phyloP scores from a whole-genome alignment of 148 eudicot species.

The Chenopodium berlandieri region DNA sequence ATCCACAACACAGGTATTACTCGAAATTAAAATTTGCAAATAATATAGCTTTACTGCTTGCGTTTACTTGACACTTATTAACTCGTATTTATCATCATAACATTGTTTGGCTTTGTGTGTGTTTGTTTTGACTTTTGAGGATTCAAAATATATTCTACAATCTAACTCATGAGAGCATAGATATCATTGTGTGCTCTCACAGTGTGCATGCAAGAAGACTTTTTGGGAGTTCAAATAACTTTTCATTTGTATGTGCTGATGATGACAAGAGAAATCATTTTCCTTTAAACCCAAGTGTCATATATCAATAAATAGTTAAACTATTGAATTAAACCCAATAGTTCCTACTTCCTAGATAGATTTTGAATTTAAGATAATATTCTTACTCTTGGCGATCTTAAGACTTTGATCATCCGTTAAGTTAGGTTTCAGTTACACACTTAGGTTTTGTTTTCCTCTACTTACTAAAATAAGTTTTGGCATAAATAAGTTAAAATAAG shows the following conservation, averaged over 20 bases:
- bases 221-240: not conserved
- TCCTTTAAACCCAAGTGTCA: not conserved
- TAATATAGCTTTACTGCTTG: constrained; percentile 9
- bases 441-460: no score
- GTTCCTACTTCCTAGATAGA: not conserved
- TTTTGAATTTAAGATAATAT: not conserved
- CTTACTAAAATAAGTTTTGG: no score
- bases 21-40: not conserved
- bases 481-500: no score
- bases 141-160: not conserved
- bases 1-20: constrained; percentile 80
- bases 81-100: not conserved
- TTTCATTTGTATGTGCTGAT: not conserved
- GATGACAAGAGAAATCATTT: not conserved
- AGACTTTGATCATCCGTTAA: not conserved
- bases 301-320: not conserved
- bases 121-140: not conserved
- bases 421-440: no score
- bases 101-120: not conserved
- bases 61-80: not conserved
- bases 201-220: not conserved
- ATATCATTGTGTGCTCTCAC: not conserved
- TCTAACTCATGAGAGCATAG: not conserved
- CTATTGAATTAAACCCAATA: not conserved
- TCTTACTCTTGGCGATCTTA: not conserved